Conservation (phyloP, 2,329 filamentous ascomycete genomes). For the Diaporthe ampelina region DNA sequence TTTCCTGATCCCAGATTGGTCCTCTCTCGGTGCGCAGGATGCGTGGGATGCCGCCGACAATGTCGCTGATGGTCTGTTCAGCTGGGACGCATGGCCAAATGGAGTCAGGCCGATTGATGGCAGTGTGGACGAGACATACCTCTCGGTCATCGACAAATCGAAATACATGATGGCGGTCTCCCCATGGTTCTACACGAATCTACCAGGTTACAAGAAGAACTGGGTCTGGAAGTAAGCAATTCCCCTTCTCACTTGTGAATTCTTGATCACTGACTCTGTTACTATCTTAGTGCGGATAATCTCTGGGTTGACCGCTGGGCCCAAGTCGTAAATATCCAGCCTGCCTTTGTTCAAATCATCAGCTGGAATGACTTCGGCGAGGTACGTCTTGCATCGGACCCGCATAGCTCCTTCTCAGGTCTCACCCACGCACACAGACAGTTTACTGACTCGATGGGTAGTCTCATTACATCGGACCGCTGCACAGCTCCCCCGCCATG, state of each 20-base stretch:
- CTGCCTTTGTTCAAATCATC: slow-evolving; percentile 59
- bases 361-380: slow-evolving; percentile 67
- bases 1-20: slow-evolving; percentile 64
- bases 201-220: slow-evolving; percentile 69
- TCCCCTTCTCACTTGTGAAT: too few relatives aligned
- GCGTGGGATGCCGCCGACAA: slow-evolving; percentile 43
- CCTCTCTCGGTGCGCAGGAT: slow-evolving; percentile 52
- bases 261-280: neutral
- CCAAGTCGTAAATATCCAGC: slow-evolving; percentile 66
- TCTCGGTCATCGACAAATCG: slow-evolving; percentile 51
- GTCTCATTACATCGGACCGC: slow-evolving; percentile 65
- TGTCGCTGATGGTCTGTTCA: slow-evolving; percentile 54
- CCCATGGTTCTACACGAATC: slow-evolving; percentile 72
- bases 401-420: neutral
- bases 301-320: slow-evolving; percentile 73
- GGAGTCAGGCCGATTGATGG: slow-evolving; percentile 50
- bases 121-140: slow-evolving; percentile 52
- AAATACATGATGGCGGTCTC: slow-evolving; percentile 68
- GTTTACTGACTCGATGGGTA: slow-evolving; percentile 44
- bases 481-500: slow-evolving; percentile 45
- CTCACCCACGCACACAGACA: neutral
- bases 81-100: slow-evolving; percentile 55
- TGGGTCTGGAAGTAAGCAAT: slow-evolving; percentile 68
- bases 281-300: slow-evolving; percentile 54
- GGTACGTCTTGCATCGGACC: neutral